Percentiles rank a stretch among this genome's conserved stretches.
phyloP scores from a whole-genome alignment of 2,329 filamentous ascomycete species.

The Aspergillus sp. region DNA sequence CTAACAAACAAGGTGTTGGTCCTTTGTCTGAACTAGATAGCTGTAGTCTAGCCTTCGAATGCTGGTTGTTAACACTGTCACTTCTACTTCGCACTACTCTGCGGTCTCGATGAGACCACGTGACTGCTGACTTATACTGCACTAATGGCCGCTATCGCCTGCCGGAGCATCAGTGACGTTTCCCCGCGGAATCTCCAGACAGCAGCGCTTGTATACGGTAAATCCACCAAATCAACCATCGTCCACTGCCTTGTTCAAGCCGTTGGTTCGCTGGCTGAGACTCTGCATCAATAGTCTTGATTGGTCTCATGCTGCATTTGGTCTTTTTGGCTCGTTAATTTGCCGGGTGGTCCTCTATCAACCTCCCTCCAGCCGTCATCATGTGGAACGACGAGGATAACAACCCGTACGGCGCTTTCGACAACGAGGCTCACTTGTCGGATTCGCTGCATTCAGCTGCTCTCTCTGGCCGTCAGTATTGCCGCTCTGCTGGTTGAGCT shows the following conservation, averaged over 20 bases:
- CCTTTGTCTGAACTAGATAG: no score
- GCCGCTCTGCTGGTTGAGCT: no score
- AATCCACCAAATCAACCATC: no score
- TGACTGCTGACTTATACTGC: neutral
- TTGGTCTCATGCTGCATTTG: neutral
- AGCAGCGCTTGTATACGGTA: neutral
- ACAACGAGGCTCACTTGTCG: slow-evolving; percentile 69
- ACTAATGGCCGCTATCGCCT: neutral
- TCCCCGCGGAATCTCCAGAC: slow-evolving; percentile 3
- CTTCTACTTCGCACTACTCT: no score
- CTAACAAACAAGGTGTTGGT: no score
- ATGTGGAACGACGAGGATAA: slow-evolving; percentile 99
- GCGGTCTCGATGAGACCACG: no score
- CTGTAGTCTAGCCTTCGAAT: no score
- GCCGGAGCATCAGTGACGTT: slow-evolving; percentile 3
- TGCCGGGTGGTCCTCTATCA: slow-evolving; percentile 1
- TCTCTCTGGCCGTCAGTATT: slow-evolving; percentile 45
- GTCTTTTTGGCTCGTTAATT: neutral
- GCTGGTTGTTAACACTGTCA: no score
- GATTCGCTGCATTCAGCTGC: slow-evolving; percentile 55
- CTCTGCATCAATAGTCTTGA: no score
- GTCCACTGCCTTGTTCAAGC: no score
- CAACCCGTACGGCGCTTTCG: slow-evolving; percentile 93
- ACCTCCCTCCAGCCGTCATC: slow-evolving; percentile 21
- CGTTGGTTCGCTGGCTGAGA: no score